Evolutionary conservation across 768 basidiomycete species (phyloP).

Genomic region (Baorangia bicolor): DNA sequence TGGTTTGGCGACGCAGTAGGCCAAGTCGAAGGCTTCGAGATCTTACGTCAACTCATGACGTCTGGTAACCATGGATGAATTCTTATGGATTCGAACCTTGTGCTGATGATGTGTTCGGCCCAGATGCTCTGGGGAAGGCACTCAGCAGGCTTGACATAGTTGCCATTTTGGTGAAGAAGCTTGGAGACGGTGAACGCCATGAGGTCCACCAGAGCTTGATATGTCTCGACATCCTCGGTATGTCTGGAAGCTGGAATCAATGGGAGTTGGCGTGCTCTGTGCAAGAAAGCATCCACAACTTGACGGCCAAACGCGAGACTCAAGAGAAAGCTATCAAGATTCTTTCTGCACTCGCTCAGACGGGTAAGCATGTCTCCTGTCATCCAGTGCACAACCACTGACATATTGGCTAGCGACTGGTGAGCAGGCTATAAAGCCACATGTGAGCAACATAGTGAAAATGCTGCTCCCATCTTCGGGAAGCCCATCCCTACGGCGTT

Average conservation of each 20-base stretch:
- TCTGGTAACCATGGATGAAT: not conserved
- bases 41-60: not conserved
- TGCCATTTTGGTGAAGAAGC: not conserved
- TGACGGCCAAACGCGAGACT: not conserved
- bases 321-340: not conserved
- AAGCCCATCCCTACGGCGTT: not conserved
- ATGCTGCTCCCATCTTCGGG: not conserved
- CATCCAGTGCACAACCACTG: not conserved
- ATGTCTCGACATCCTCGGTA: constrained; percentile 1
- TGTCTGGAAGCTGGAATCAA: not conserved
- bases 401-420: not conserved
- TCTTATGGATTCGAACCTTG: not conserved
- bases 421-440: not conserved
- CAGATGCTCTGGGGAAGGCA: not conserved
- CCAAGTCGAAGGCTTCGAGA: constrained; percentile 3
- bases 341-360: constrained; percentile 9
- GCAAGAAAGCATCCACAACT: too few species aligned
- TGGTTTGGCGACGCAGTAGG: constrained; percentile 15
- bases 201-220: constrained; percentile 2
- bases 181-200: not conserved
- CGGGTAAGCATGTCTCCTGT: not conserved
- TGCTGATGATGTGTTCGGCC: not conserved
- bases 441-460: not conserved
- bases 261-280: not conserved
- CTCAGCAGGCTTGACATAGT: not conserved